These are phyloP conservation scores for Pseudocercospora crystallina DNA, from an alignment of 2,329 filamentous ascomycete species.

Conservation along the genomic window DNA sequence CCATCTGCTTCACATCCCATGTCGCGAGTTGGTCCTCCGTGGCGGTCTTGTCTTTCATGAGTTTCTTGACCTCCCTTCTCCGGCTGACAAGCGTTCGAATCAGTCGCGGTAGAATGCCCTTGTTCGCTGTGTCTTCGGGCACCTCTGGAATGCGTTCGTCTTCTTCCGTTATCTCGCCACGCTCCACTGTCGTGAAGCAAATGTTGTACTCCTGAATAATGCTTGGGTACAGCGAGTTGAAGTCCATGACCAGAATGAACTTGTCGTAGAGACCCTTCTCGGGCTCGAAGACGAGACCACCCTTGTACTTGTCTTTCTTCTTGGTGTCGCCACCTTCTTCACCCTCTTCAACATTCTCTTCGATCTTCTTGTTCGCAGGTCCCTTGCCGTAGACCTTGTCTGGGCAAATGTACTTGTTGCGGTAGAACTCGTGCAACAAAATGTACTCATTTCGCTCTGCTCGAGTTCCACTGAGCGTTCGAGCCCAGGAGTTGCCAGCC, in stretches of 20 bases:
- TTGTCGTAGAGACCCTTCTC: slow-evolving; percentile 98
- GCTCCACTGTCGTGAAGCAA: slow-evolving; percentile 95
- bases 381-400: slow-evolving; percentile 85
- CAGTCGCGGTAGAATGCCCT: slow-evolving; percentile 83
- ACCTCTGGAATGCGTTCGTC: slow-evolving; percentile 89
- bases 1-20: slow-evolving; percentile 98
- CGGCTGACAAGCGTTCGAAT: slow-evolving; percentile 89
- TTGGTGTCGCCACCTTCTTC: slow-evolving; percentile 69
- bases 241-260: slow-evolving; percentile 99
- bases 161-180: slow-evolving; percentile 69
- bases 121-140: slow-evolving; percentile 67
- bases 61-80: slow-evolving; percentile 85
- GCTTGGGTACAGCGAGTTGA: slow-evolving; percentile 97
- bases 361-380: slow-evolving; percentile 59
- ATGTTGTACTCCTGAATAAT: slow-evolving; percentile 99
- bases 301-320: slow-evolving; percentile 99
- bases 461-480: slow-evolving; percentile 90
- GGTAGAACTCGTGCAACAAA: slow-evolving; percentile 92
- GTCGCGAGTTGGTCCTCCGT: slow-evolving; percentile 83
- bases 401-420: slow-evolving; percentile 96
- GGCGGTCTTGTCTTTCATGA: slow-evolving; percentile 93
- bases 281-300: slow-evolving; percentile 95
- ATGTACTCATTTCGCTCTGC: slow-evolving; percentile 99
- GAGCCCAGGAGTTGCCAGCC: slow-evolving; percentile 96
- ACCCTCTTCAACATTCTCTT: slow-evolving; percentile 69